Evolutionary conservation across 805 yeast genomes (phyloP), one percentile per base, ranked within the genome.

Genomic region (Isabelozyma heimii): DNA sequence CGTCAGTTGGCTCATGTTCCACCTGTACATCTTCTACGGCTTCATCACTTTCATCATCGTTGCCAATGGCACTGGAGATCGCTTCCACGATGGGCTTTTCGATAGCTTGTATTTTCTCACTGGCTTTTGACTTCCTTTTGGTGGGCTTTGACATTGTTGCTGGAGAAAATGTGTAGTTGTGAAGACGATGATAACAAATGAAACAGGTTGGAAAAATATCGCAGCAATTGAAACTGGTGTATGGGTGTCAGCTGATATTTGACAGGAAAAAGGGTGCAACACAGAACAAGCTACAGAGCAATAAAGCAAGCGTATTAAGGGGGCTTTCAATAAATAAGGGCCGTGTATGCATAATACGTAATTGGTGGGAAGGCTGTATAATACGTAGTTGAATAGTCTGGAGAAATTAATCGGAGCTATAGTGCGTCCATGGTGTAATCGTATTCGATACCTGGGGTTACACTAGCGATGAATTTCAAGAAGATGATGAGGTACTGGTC

Each of bases 381-480:
- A 20, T 20, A 20, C 4, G 24, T 20, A 20, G 24, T 20, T 20
- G 24, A 20, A 20, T 2, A 20, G 24, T 20, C 24, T 20, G 24
- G 24, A 20, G 24, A 20, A 20, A 20, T 20, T 5, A 20, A 20
- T 5, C 24, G 24, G 24, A 20, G 24, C 45, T 61, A 86, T 61
- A 87, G 81, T 1, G 96, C 97, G 65, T 91, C 91, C 97, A 92
- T 94, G n/a, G 99, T 94, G 64, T 91, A 91, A 60, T 94, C 99
- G 67, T 92, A 95, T 70, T 92, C 97, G 48, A 94, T 91, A 14
- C 97, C 97, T 0, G 99, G 99, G 1, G 97, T 91, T 8, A 94
- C 98, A 71, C 97, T 89, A 8, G 97, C 88, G 43, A 94, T 92
- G 62, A 94, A 94, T 69, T 94, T 94, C 60, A 94, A 76, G 65